Evolutionary conservation across 345 rosid species (phyloP).

Genomic region (Salix exigua): DNA sequence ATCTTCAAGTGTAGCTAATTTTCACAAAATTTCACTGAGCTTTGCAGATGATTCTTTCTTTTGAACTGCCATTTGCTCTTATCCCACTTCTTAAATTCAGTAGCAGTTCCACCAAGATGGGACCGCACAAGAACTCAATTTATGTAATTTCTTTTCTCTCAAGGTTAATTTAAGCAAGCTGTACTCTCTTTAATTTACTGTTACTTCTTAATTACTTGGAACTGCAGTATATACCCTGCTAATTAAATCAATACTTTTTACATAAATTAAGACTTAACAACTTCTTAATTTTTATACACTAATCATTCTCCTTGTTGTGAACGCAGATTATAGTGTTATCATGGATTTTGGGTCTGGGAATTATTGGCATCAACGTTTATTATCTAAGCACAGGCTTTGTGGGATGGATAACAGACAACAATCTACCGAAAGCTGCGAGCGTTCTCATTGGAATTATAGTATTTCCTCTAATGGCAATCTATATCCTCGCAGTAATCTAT

Average conservation of each 20-base stretch:
- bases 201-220: no score
- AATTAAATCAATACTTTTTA: no score
- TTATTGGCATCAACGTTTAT: slow-evolving; percentile 59
- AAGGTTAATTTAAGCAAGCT: no score
- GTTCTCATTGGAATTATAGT: slow-evolving; percentile 47
- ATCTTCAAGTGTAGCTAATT: neutral
- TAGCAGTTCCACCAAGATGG: slow-evolving; percentile 61
- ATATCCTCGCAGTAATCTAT: slow-evolving; percentile 41
- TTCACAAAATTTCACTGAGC: neutral
- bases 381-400: slow-evolving; percentile 52
- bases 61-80: slow-evolving; percentile 69
- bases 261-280: neutral
- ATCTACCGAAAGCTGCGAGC: slow-evolving; percentile 36
- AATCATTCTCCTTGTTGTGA: neutral
- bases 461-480: slow-evolving; percentile 52
- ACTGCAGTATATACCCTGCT: no score
- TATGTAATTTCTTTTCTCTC: slow-evolving; percentile 26
- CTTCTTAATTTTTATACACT: neutral
- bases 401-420: slow-evolving; percentile 44
- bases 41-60: slow-evolving; percentile 65
- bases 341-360: slow-evolving; percentile 50
- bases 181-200: no score
- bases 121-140: slow-evolving; percentile 61
- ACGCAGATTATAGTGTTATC: slow-evolving; percentile 49
- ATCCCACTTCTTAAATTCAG: slow-evolving; percentile 75